phyloP scores from a whole-genome alignment of 2,329 filamentous ascomycete genomes.

The Geosmithia putterillii region DNA sequence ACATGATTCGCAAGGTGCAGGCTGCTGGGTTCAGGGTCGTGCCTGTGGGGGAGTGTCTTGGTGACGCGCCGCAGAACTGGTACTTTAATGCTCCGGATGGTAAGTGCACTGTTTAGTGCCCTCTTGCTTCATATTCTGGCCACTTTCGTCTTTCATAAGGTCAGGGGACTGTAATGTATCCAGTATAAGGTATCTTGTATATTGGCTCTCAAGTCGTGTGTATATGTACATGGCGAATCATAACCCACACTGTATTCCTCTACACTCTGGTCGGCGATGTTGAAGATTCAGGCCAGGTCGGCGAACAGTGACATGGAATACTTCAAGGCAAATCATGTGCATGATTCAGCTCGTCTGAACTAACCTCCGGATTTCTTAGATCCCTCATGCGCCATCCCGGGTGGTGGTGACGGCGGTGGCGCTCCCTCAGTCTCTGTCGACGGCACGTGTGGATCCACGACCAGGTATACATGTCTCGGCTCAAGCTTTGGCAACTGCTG shows the following conservation, averaged over 20 bases:
- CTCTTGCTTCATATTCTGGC: not conserved
- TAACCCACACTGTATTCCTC: no score
- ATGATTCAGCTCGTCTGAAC: no score
- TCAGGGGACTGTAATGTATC: no score
- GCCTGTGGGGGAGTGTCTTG: slow-evolving; percentile 46
- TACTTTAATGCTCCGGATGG: slow-evolving; percentile 18
- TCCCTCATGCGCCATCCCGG: not conserved
- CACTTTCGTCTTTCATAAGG: no score
- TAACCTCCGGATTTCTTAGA: no score
- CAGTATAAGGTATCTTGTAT: no score
- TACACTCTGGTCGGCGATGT: no score
- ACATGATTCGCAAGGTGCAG: slow-evolving; percentile 27
- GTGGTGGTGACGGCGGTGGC: not conserved
- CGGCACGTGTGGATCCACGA: not conserved
- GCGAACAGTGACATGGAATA: no score
- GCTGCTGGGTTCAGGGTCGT: slow-evolving; percentile 33
- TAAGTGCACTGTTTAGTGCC: not conserved
- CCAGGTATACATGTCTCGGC: slow-evolving; percentile 19
- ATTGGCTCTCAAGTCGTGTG: no score
- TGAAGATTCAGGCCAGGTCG: not conserved
- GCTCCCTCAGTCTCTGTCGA: not conserved
- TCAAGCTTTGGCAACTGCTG: slow-evolving; percentile 25
- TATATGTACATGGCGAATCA: no score
- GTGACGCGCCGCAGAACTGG: slow-evolving; percentile 36
- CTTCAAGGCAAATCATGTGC: no score